Base-by-base conservation (phyloP, 2,329 filamentous ascomycete species). In the Hypoxylon sp. region DNA sequence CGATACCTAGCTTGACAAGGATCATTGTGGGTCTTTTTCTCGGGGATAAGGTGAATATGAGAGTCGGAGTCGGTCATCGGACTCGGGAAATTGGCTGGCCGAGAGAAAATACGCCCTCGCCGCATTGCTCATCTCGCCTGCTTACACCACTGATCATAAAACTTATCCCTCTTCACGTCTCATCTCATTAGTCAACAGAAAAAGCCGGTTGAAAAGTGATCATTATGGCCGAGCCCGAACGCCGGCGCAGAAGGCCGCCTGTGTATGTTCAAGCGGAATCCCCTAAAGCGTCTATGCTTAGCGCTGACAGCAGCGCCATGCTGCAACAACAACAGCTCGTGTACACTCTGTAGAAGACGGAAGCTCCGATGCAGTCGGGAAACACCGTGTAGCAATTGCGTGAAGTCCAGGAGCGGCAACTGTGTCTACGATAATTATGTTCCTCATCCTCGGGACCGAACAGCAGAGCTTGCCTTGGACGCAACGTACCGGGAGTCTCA, bases 331-430 rank as follows among this genome's bases (percentile, higher is more conserved):
- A 56, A 61, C 25, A 85, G 84, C 14, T 83, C 84, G 8, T 86
- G 84, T 68, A 69, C 75, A 50, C 72, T 84, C 37, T 91, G 89
- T 72, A 82, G 88, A 51, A 84, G 80, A 61, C 85, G 88, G 33
- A 91, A 91, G 75, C 85, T 90, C 64, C 82, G 84, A 58, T 91
- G 89, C 73, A 85, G 90, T 74, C 84, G 86, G 50, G 84, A 84
- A 65, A 78, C 76, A 8, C 89, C 89, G 0, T 91, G 89, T 72
- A 84, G 80, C 68, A 88, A 89, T 69, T 91, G 89, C 72, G 60
- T 85, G 13, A 85, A 85, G 69, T 85, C 87, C 6, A 84, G 83
- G 64, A 85, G 82, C 33, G 79, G 82, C 1, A 79, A 80, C 44
- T 91, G 89, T 72, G 81, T 85, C 1, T 90, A 73, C 64, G 70